Evolutionary conservation across 2,329 filamentous ascomycete species (phyloP).

Genomic region (Paraphaeosphaeria sporulosa): DNA sequence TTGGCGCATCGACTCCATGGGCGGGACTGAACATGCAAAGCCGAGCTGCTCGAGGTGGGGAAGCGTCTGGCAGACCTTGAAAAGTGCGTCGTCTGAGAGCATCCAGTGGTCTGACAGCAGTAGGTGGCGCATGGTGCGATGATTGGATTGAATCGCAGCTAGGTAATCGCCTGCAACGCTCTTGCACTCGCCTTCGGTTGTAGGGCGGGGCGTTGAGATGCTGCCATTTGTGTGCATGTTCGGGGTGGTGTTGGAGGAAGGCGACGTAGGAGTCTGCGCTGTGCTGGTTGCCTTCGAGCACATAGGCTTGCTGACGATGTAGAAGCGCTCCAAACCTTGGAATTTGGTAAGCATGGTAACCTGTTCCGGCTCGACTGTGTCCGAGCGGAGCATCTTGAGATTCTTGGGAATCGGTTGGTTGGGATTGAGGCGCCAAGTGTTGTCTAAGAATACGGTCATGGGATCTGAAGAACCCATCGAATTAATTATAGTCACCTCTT

Average conservation of each 20-base stretch:
- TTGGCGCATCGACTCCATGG: slow-evolving; percentile 43
- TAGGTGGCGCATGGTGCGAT: slow-evolving; percentile 62
- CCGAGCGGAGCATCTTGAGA: slow-evolving; percentile 59
- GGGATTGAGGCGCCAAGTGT: slow-evolving; percentile 57
- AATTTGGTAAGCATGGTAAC: slow-evolving; percentile 54
- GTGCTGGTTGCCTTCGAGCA: slow-evolving; percentile 35
- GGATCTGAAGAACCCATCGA: slow-evolving; percentile 56
- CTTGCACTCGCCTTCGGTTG: slow-evolving; percentile 38
- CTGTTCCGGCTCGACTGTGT: slow-evolving; percentile 56
- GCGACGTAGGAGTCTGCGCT: slow-evolving; percentile 39
- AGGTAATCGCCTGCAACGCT: slow-evolving; percentile 57
- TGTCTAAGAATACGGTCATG: slow-evolving; percentile 63
- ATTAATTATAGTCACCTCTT: slow-evolving; percentile 63
- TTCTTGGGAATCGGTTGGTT: slow-evolving; percentile 37
- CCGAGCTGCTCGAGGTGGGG: slow-evolving; percentile 67
- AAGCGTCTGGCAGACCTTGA: slow-evolving; percentile 60
- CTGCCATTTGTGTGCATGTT: slow-evolving; percentile 26
- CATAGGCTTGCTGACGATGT: slow-evolving; percentile 56
- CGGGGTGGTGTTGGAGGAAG: slow-evolving; percentile 32
- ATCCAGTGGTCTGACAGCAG: slow-evolving; percentile 65
- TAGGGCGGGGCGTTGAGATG: slow-evolving; percentile 24
- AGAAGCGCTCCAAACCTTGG: slow-evolving; percentile 58
- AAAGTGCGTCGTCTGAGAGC: slow-evolving; percentile 58
- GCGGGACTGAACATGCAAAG: slow-evolving; percentile 64
- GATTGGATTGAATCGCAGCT: slow-evolving; percentile 58